Evolutionary conservation across 345 rosid species (phyloP), one percentile per base, ranked within the genome.

Genomic region (Laguncularia racemosa): DNA sequence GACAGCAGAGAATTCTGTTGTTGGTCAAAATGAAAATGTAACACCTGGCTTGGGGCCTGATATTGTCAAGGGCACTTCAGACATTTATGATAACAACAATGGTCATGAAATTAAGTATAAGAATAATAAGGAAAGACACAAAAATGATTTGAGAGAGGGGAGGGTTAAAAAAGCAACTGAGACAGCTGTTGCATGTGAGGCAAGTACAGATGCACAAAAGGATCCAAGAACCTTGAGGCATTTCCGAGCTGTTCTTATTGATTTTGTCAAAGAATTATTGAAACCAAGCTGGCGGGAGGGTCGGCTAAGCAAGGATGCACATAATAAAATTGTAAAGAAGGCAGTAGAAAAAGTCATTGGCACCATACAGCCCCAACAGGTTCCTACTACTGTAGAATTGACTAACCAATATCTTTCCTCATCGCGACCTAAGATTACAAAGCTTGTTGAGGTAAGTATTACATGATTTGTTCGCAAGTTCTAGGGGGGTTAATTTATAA

Each of bases 241-340:
- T 51, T 84, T 89, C 62, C 81, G 86, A 56, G 66, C 71, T 59
- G 81, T 74, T 53, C 83, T 89, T 56, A 71, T 89, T 55, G 95
- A 83, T 51, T 72, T 67, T 46, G 70, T 87, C 18, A 89, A 87
- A 62, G 95, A 84, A 49, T 57, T 83, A 59, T 59, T 89, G 77
- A 85, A 81, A 76, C 99, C 99, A 43, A 52, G 71, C 26, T 93
- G 99, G 99, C 85, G 77, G 26, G 88, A 82, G 28, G 96, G 97
- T 53, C 85, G 66, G 70, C 81, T 93, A 43, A 84, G 75, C 77
- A 87, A 85, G 80, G 92, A 89, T 47, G 87, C 73, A 16, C 96
- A 87, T 74, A 87, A 87, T 73, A 70, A 64, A 59, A 74, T 87
- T 58, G 99, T 84, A 43, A 93, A 77, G 72, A 89, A 71, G 62